Percentiles rank a stretch among this genome's conserved stretches.
phyloP scores from a whole-genome alignment of 768 basidiomycete genomes.

The Calocera viscosa region DNA sequence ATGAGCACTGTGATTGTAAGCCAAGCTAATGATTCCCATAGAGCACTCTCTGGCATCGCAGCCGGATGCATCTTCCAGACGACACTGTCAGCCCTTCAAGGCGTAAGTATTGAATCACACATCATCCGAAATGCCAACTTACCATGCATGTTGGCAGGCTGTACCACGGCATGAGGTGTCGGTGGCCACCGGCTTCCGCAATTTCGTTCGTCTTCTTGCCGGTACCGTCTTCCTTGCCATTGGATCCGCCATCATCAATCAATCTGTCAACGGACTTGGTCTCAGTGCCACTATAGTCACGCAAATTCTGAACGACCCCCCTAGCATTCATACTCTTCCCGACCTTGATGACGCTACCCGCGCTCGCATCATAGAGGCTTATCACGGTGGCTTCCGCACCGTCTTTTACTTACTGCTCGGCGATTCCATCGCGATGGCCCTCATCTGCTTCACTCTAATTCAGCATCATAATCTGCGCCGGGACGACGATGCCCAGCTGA shows the following conservation, averaged over 20 bases:
- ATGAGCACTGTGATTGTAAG: background rate
- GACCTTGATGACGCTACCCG: background rate
- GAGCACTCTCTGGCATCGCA: background rate
- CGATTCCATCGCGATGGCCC: background rate
- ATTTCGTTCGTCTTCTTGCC: slow-evolving; percentile 27
- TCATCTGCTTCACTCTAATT: background rate
- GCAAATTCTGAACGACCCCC: slow-evolving; percentile 21
- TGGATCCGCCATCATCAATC: slow-evolving; percentile 21
- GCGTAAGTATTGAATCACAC: background rate
- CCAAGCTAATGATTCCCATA: background rate
- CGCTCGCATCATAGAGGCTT: background rate
- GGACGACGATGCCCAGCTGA: slow-evolving; percentile 2
- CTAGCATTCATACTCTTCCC: background rate
- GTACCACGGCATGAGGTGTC: slow-evolving; percentile 28
- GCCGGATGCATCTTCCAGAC: slow-evolving; percentile 6
- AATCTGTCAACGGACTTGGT: slow-evolving; percentile 15
- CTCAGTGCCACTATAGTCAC: slow-evolving; percentile 12
- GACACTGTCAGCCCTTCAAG: background rate
- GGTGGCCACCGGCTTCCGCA: slow-evolving; percentile 24
- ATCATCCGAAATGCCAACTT: slow-evolving; percentile 19
- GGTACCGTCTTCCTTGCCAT: slow-evolving; percentile 26
- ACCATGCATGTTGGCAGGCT: slow-evolving; percentile 17
- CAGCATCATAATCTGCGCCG: background rate
- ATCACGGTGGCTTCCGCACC: background rate
- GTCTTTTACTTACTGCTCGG: background rate